phyloP scores from a whole-genome alignment of 257 asterid species.

The Primulina tabacum region DNA sequence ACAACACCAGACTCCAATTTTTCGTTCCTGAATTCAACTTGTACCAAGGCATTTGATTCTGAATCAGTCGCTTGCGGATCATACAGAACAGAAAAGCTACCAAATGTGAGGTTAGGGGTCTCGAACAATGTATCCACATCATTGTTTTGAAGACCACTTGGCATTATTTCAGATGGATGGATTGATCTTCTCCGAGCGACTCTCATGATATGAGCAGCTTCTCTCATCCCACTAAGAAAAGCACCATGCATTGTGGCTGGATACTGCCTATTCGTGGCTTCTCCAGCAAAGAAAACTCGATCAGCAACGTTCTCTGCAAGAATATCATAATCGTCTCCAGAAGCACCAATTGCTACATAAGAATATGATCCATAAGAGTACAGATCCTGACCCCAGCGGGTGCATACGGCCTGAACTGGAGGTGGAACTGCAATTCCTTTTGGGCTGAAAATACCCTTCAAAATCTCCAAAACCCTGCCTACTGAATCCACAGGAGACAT shows the following conservation, averaged over 20 bases:
- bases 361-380: slow-evolving; percentile 92
- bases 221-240: slow-evolving; percentile 96
- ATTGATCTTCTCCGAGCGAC: slow-evolving; percentile 46
- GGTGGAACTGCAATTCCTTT: slow-evolving; percentile 98
- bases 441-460: slow-evolving; percentile 88
- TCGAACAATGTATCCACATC: slow-evolving; percentile 54
- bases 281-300: slow-evolving; percentile 95
- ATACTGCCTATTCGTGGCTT: slow-evolving; percentile 92
- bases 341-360: slow-evolving; percentile 90
- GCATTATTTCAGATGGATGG: slow-evolving; percentile 31
- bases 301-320: slow-evolving; percentile 82
- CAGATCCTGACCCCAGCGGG: slow-evolving; percentile 97
- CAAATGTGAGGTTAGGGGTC: slow-evolving; percentile 64
- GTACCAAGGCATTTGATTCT: slow-evolving; percentile 55
- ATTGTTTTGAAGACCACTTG: slow-evolving; percentile 28
- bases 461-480: slow-evolving; percentile 63
- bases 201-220: slow-evolving; percentile 88
- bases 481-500: slow-evolving; percentile 85
- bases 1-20: slow-evolving; percentile 30
- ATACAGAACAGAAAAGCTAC: slow-evolving; percentile 55
- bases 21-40: slow-evolving; percentile 46
- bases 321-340: slow-evolving; percentile 95
- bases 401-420: slow-evolving; percentile 88
- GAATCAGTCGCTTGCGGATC: slow-evolving; percentile 54
- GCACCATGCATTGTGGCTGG: slow-evolving; percentile 99